Evolutionary conservation across 177 flowering plant species (phyloP), one percentile per base, ranked within the genome.

Genomic region (Vitis hybrid): DNA sequence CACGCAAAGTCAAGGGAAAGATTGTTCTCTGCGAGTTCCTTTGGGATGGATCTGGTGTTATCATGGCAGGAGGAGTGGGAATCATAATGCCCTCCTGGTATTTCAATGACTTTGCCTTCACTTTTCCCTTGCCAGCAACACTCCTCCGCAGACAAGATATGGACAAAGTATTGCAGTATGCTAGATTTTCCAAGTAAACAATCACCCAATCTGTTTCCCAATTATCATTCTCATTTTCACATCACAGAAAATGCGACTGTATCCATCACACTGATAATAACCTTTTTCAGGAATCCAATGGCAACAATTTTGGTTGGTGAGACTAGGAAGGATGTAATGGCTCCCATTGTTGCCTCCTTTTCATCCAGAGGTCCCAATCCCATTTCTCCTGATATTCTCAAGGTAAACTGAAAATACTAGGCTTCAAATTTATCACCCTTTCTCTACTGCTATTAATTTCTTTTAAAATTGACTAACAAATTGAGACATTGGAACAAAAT

Each of bases 321-420:
- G 45, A 51, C 73, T 2, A 12, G 51, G 62, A 68, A 70, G 19
- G 79, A 81, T 64, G 15, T 60, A 50, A 51, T 23, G 66, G 84
- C 84, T 0, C 87, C 87, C 30, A 21, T n/a, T 4, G 80, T 81
- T 6, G 85, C 52, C 15, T 72, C 81, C 1, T 85, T 88, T 65
- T 88, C 92, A 12, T 83, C 88, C 0, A 72, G 90, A 52, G 90
- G 92, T 10, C 88, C 90, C 0, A 80, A 79, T 32, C 64, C 62
- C 0, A 66, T 79, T 6, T 64, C 75, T 6, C 80, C 71, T 1
- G 85, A 83, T 62, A 71, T 88, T 66, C 79, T 86, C 67, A 88
- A 84, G 85, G 91, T 79, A 32, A 67, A 30, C 3, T 39, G 6
- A 19, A 17, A 19, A 11, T 2, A 18, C 26, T 26, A 26, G 26